phyloP scores from a whole-genome alignment of 306 rosid genomes.

The Dalbergia cochinchinensis region DNA sequence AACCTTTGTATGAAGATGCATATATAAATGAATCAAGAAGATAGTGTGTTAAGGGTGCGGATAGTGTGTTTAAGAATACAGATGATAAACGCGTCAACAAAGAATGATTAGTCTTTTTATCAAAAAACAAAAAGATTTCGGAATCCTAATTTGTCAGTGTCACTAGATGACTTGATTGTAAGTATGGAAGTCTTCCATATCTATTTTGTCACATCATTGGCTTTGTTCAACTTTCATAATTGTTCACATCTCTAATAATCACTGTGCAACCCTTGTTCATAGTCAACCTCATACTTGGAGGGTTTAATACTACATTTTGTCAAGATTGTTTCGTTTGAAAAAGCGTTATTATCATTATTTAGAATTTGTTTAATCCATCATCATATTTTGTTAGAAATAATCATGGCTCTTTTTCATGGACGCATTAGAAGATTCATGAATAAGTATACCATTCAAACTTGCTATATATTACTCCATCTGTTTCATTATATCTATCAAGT shows the following conservation, averaged over 20 bases:
- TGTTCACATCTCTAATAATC: not conserved
- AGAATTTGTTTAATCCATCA: not conserved
- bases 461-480: too few species aligned
- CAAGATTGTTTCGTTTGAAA: not conserved
- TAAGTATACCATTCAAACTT: too few species aligned
- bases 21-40: too few species aligned
- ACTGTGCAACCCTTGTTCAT: not conserved
- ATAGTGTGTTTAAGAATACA: too few species aligned
- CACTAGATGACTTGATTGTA: not conserved
- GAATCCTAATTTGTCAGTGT: not conserved
- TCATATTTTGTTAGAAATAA: not conserved
- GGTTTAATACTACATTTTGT: not conserved
- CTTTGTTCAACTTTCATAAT: not conserved
- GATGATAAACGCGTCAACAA: too few species aligned
- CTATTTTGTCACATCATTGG: not conserved
- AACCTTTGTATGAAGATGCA: too few species aligned
- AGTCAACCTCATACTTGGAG: not conserved
- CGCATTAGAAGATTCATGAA: too few species aligned
- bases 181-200: not conserved
- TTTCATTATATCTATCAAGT: too few species aligned
- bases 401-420: not conserved
- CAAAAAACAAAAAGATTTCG: not conserved
- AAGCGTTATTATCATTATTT: not conserved
- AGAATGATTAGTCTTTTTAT: too few species aligned
- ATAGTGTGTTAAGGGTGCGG: too few species aligned